Percentiles rank a stretch among this genome's conserved stretches.
These are phyloP conservation scores for Fomitopsis palustris DNA, from an alignment of 1,284 basidiomycete species.

Conservation along the genomic window DNA sequence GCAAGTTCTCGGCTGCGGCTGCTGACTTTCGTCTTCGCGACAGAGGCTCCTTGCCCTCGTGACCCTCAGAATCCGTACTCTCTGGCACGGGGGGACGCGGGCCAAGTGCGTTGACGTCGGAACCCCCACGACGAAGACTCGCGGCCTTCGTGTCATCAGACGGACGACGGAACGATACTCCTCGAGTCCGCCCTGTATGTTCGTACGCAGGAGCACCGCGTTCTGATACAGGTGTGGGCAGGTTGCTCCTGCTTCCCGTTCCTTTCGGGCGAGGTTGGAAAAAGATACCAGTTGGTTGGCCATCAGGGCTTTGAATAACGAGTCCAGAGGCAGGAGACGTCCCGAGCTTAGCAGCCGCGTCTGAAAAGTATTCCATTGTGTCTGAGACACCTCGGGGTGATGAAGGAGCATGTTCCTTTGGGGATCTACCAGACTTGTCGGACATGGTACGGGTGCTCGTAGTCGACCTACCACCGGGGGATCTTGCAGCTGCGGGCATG, in stretches of 20 bases:
- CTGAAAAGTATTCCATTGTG: conserved; percentile 86
- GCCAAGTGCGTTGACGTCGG: conserved; percentile 8
- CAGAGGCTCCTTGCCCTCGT: conserved; percentile 2
- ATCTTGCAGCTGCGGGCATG: conserved; percentile 32
- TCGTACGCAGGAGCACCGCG: conserved; percentile 1
- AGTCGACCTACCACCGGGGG: conserved; percentile 39
- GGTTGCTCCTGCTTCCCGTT: conserved; percentile 27
- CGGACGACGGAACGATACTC: conserved; percentile 16
- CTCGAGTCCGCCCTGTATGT: conserved; percentile 11
- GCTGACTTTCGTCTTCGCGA: conserved; percentile 13
- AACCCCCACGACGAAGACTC: background rate
- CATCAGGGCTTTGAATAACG: conserved; percentile 90
- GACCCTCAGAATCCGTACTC: background rate
- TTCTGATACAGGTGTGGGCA: conserved; percentile 13
- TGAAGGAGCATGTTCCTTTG: conserved; percentile 51
- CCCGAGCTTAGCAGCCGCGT: conserved; percentile 68
- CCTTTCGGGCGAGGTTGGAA: conserved; percentile 75
- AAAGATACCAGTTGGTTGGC: conserved; percentile 90
- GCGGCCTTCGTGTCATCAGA: conserved; percentile 16
- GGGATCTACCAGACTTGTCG: conserved; percentile 55
- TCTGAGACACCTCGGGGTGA: conserved; percentile 77
- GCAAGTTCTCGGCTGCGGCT: conserved; percentile 2
- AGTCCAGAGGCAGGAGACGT: conserved; percentile 83
- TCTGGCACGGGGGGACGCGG: conserved; percentile 7
- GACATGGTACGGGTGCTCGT: conserved; percentile 53